Evolutionary conservation across 2,329 filamentous ascomycete genomes (phyloP).

Genomic region (Colletotrichum sp.): DNA sequence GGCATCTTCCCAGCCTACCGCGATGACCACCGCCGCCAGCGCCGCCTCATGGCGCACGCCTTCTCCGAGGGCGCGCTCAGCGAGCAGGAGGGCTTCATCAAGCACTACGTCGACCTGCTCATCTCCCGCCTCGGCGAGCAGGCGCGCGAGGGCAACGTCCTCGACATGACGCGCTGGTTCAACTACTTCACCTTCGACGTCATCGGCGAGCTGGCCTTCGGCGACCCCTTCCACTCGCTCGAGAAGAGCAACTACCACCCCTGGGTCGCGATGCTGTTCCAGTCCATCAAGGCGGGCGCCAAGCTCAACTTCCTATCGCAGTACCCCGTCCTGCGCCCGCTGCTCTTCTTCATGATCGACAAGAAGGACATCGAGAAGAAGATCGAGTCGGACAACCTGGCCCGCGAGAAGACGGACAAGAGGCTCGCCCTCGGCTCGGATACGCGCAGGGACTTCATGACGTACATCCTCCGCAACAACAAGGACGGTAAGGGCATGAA

Average conservation of each 20-base stretch:
- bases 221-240: slow-evolving; percentile 29
- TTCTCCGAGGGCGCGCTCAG: slow-evolving; percentile 31
- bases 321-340: background rate
- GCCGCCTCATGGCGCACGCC: slow-evolving; percentile 27
- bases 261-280: slow-evolving; percentile 1
- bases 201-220: slow-evolving; percentile 30
- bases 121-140: slow-evolving; percentile 19
- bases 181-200: slow-evolving; percentile 31
- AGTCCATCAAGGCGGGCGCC: slow-evolving; percentile 12
- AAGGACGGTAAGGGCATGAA: background rate
- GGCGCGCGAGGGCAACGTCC: background rate
- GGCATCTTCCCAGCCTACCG: background rate
- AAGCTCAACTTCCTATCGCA: slow-evolving; percentile 16
- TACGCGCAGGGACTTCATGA: background rate
- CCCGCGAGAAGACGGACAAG: background rate
- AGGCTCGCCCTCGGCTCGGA: background rate
- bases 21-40: slow-evolving; percentile 20
- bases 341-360: background rate
- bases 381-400: background rate
- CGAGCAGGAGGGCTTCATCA: slow-evolving; percentile 31
- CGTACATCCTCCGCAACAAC: background rate
- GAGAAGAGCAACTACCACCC: slow-evolving; percentile 24
- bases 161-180: slow-evolving; percentile 28
- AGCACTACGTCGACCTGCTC: slow-evolving; percentile 27
- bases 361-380: background rate